phyloP scores from a whole-genome alignment of 1,284 basidiomycete species.

The Rhodotorula mucilaginosa region DNA sequence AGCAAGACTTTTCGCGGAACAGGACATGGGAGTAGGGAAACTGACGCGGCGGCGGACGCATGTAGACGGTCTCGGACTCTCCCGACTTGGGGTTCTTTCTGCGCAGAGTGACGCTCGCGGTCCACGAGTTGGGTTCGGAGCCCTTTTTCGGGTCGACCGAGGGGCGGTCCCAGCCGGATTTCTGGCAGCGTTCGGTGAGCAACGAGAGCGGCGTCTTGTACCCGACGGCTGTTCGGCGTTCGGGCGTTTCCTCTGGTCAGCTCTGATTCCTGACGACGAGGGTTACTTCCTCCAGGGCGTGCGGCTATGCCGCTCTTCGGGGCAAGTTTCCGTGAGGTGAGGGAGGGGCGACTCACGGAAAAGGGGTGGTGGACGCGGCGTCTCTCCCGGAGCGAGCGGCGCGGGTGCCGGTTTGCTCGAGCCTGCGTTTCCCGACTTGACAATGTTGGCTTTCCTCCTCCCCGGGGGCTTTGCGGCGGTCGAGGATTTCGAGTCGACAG shows the following conservation, averaged over 20 bases:
- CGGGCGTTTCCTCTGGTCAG: neutral
- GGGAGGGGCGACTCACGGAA: conserved; percentile 55
- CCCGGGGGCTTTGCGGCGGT: neutral
- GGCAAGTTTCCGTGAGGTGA: too few relatives aligned
- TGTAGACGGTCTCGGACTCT: conserved; percentile 64
- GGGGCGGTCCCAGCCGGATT: conserved; percentile 79
- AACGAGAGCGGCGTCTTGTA: conserved; percentile 75
- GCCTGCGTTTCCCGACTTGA: conserved; percentile 80
- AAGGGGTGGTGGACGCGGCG: conserved; percentile 54
- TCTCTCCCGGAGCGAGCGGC: conserved; percentile 38
- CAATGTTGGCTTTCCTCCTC: conserved; percentile 54
- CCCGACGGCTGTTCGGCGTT: conserved; percentile 55
- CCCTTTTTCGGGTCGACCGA: conserved; percentile 64
- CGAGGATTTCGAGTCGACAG: neutral
- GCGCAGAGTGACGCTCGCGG: conserved; percentile 59
- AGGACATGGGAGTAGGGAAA: neutral
- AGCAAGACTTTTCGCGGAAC: neutral
- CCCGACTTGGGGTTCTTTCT: conserved; percentile 65
- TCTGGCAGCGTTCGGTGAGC: conserved; percentile 72
- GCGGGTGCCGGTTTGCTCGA: conserved; percentile 61
- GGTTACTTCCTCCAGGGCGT: too few relatives aligned
- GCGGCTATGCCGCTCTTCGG: too few relatives aligned
- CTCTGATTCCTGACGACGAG: too few relatives aligned
- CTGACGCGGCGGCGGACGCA: conserved; percentile 59
- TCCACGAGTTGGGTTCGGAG: conserved; percentile 57